A percentile compares a stretch with the other conserved stretches of the same genome.
These are phyloP conservation scores for Sutorius eximius DNA, from an alignment of 1,284 basidiomycete species.

Conservation along the genomic window DNA sequence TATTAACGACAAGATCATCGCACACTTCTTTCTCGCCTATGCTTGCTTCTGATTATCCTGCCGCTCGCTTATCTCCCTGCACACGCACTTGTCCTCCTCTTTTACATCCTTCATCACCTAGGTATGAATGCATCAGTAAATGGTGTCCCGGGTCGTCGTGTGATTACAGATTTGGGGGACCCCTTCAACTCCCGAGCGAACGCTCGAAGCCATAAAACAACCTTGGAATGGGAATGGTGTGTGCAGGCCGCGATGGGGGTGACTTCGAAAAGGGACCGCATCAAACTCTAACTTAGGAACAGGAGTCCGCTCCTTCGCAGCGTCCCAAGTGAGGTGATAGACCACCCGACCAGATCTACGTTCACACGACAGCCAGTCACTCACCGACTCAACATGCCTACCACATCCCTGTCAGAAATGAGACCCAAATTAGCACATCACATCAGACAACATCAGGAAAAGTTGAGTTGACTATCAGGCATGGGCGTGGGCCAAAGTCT, in stretches of 20 bases:
- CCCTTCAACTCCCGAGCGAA: constrained; percentile 26
- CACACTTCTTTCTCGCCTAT: constrained; percentile 10
- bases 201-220: constrained; percentile 17
- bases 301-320: constrained; percentile 8
- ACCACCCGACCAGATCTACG: constrained; percentile 14
- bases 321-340: constrained; percentile 8
- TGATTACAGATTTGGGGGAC: constrained; percentile 29
- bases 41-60: constrained; percentile 8
- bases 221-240: constrained; percentile 20
- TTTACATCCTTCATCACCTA: constrained; percentile 46
- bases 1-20: constrained; percentile 14
- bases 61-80: constrained; percentile 33
- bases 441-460: background rate
- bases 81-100: constrained; percentile 68
- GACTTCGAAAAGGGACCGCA: constrained; percentile 38
- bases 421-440: constrained; percentile 8
- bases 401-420: constrained; percentile 60
- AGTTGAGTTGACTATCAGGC: constrained; percentile 3
- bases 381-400: constrained; percentile 60
- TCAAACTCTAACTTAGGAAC: constrained; percentile 34
- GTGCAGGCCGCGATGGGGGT: constrained; percentile 33
- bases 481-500: constrained; percentile 10
- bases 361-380: constrained; percentile 31
- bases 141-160: constrained; percentile 23
- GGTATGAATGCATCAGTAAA: constrained; percentile 51